Evolutionary conservation across 2,329 filamentous ascomycete species (phyloP).

Genomic region (Beauveria scarabaeidicola): DNA sequence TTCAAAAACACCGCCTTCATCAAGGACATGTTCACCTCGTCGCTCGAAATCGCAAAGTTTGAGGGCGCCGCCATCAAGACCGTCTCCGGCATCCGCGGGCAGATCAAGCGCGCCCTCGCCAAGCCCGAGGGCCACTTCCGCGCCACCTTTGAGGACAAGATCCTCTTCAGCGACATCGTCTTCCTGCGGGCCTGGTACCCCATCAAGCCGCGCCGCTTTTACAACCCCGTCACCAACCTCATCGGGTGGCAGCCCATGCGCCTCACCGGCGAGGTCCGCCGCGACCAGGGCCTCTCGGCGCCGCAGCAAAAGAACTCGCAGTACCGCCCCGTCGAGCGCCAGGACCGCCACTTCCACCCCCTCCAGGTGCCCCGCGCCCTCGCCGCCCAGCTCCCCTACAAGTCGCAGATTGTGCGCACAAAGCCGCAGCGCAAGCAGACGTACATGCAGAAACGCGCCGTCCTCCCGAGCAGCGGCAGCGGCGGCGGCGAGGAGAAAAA

Average conservation of each 20-base stretch:
- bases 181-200: conserved; percentile 97
- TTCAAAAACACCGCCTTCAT: conserved; percentile 99
- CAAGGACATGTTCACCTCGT: conserved; percentile 93
- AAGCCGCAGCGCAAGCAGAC: conserved; percentile 72
- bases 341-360: conserved; percentile 68
- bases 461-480: conserved; percentile 55
- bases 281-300: conserved; percentile 63
- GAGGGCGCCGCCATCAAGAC: conserved; percentile 94
- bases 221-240: conserved; percentile 91
- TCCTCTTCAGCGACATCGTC: conserved; percentile 91
- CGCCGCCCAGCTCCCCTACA: conserved; percentile 81
- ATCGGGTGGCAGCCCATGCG: conserved; percentile 93
- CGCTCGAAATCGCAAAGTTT: conserved; percentile 95
- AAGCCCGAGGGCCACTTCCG: conserved; percentile 95
- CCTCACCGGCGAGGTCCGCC: conserved; percentile 83
- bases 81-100: conserved; percentile 87
- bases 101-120: conserved; percentile 90
- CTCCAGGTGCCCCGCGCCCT: conserved; percentile 70
- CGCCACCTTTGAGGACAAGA: conserved; percentile 97
- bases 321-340: conserved; percentile 63
- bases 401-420: conserved; percentile 78
- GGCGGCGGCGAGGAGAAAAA: conserved; percentile 81
- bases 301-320: conserved; percentile 76
- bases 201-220: conserved; percentile 89
- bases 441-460: conserved; percentile 91